phyloP scores from a whole-genome alignment of 2,329 filamentous ascomycete genomes.

The Paecilomyces sp. region DNA sequence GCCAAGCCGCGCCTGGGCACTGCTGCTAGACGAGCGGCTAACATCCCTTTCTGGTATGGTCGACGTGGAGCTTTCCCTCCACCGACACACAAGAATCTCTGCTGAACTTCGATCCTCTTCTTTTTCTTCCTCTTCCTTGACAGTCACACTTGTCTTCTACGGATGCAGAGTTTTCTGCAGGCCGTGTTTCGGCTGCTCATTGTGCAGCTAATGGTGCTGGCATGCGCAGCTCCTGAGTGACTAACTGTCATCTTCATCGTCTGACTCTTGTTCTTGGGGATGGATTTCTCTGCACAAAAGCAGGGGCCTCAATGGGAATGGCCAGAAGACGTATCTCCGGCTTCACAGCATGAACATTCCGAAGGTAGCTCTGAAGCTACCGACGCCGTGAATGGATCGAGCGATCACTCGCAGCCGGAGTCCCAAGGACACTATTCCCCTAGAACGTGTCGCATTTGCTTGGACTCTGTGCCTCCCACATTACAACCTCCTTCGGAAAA shows the following conservation, averaged over 20 bases:
- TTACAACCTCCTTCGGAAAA: slow-evolving; percentile 48
- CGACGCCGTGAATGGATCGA: slow-evolving; percentile 8
- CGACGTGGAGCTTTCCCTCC: slow-evolving; percentile 1
- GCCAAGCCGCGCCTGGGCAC: slow-evolving; percentile 10
- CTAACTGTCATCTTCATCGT: not conserved
- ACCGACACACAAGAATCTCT: not conserved
- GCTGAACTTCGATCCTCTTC: slow-evolving; percentile 3
- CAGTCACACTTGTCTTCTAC: not conserved
- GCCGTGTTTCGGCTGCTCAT: slow-evolving; percentile 1
- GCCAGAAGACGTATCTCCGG: slow-evolving; percentile 4
- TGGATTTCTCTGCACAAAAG: not conserved
- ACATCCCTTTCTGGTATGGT: slow-evolving; percentile 1
- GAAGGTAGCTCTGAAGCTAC: slow-evolving; percentile 1
- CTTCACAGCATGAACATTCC: not conserved
- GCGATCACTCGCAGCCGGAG: slow-evolving; percentile 12
- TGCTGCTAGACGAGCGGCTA: slow-evolving; percentile 18
- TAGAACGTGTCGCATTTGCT: slow-evolving; percentile 80
- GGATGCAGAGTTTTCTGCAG: slow-evolving; percentile 8
- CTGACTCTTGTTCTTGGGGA: not conserved
- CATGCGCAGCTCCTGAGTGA: not conserved
- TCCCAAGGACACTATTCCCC: slow-evolving; percentile 54
- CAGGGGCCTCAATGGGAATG: slow-evolving; percentile 4
- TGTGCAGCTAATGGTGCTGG: not conserved
- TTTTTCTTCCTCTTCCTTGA: slow-evolving; percentile 5
- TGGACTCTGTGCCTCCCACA: slow-evolving; percentile 63